These are phyloP conservation scores for Zanthoxylum bungeanum DNA, from an alignment of 345 rosid genomes.

Conservation along the genomic window DNA sequence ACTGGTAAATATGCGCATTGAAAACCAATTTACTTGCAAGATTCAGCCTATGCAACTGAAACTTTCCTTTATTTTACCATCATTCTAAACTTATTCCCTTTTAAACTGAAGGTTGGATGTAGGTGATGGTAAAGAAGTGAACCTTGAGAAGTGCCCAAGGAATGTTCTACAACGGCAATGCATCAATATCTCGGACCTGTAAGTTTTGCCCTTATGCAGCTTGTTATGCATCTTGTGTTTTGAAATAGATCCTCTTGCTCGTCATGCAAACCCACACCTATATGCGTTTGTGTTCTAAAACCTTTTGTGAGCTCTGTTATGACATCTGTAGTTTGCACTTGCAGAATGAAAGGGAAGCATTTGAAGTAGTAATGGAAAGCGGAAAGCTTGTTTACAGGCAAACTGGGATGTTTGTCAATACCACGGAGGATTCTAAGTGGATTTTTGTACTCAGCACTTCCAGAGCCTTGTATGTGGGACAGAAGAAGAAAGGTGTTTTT, in stretches of 20 bases:
- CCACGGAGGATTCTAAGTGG: constrained; percentile 51
- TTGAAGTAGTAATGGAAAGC: constrained; percentile 54
- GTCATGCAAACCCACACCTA: background rate
- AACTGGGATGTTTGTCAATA: constrained; percentile 32
- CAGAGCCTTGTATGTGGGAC: constrained; percentile 53
- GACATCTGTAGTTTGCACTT: constrained; percentile 6
- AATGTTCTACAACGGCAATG: constrained; percentile 50
- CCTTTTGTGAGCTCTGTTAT: background rate
- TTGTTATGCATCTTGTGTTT: background rate
- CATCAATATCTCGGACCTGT: constrained; percentile 73
- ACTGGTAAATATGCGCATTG: constrained; percentile 44
- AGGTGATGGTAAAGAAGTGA: constrained; percentile 69
- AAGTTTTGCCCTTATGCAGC: constrained; percentile 11
- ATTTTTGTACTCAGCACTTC: constrained; percentile 72
- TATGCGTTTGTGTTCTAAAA: background rate
- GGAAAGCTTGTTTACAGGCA: constrained; percentile 53
- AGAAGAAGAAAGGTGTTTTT: constrained; percentile 62
- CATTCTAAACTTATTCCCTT: constrained; percentile 18
- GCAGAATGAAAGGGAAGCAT: constrained; percentile 66
- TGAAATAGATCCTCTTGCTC: background rate
- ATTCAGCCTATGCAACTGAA: background rate
- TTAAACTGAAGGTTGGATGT: constrained; percentile 62
- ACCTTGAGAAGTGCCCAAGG: constrained; percentile 43
- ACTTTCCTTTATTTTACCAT: background rate
- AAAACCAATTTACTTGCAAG: background rate